phyloP scores from a whole-genome alignment of 306 rosid genomes.

The Ochetophila trinervis region DNA sequence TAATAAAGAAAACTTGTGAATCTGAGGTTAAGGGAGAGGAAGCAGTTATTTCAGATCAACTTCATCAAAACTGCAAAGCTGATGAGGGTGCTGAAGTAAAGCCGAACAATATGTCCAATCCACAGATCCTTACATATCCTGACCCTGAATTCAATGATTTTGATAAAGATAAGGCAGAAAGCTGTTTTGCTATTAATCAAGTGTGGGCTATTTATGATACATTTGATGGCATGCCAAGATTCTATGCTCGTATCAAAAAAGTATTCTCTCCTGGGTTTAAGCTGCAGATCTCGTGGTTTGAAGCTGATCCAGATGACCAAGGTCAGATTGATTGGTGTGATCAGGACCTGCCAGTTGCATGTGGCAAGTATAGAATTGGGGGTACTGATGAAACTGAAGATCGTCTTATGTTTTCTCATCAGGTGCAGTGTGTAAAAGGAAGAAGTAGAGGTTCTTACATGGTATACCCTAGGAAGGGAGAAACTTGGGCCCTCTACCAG shows the following conservation, averaged over 20 bases:
- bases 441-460: conserved; percentile 28
- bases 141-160: conserved; percentile 78
- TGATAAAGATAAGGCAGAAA: conserved; percentile 46
- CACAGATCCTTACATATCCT: conserved; percentile 29
- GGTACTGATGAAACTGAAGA: conserved; percentile 25
- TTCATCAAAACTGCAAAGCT: conserved; percentile 22
- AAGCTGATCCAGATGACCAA: conserved; percentile 46
- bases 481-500: conserved; percentile 88
- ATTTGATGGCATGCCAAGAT: conserved; percentile 76
- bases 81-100: conserved; percentile 19
- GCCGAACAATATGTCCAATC: conserved; percentile 26
- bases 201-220: conserved; percentile 76
- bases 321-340: conserved; percentile 53
- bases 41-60: conserved; percentile 32
- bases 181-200: conserved; percentile 53
- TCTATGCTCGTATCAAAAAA: conserved; percentile 65
- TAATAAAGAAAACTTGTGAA: conserved; percentile 30
- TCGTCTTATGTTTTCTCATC: conserved; percentile 67
- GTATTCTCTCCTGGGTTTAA: conserved; percentile 55
- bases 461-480: conserved; percentile 76
- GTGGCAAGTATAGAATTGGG: conserved; percentile 62
- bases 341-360: conserved; percentile 60
- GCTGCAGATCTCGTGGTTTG: conserved; percentile 73
- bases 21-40: conserved; percentile 22
- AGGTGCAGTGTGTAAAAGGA: conserved; percentile 44